Evolutionary conservation across 768 basidiomycete genomes (phyloP), one percentile per base, ranked within the genome.

Genomic region (Atractiella rhizophila): DNA sequence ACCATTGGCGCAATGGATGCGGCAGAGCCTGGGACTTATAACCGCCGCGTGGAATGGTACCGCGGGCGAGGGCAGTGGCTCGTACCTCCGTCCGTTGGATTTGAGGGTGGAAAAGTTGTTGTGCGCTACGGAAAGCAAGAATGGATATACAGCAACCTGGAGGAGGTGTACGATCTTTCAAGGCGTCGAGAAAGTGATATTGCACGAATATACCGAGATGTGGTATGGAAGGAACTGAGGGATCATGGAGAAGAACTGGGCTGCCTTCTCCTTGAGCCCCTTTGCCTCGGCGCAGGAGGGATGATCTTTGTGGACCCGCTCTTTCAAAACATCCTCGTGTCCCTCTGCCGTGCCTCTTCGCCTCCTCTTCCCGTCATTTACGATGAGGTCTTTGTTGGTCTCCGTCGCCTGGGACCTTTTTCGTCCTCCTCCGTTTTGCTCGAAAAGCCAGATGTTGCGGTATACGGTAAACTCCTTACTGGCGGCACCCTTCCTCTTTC

Each of bases 1-100:
- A 96, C 88, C 11, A 86, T 94, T 46, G 88, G 88, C 0, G 74
- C 76, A 2, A 96, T 96, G 88, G 81, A 94, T 49, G 86, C 88
- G 6, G 74, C 78, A 54, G 80, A 86, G 51, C 57, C 58, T 6
- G 77, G 80, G 8, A 74, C 86, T 2, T 96, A 76, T 58, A 62
- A 59, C 42, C 56, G 55, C 28, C 77, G 76, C 1, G 91, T 83
- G 49, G 88, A 94, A 57, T 96, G 88, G 86, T 85, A 96, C 56
- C 62, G 74, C 40, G 75, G 81, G 5, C 74, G 81, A 54, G 88
- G 88, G 0, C 75, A 69, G 51, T 94, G 88, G 88, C 71, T 96
- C 50, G 81, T 86, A 9, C 74, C 85, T 7, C 85, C 88, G 0
- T 71, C 70, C 2, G 66, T 94, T 15, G 63, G 68, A 3, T 67